Base-by-base conservation (phyloP, 2,329 filamentous ascomycete genomes). In the Beauveria asiatica region DNA sequence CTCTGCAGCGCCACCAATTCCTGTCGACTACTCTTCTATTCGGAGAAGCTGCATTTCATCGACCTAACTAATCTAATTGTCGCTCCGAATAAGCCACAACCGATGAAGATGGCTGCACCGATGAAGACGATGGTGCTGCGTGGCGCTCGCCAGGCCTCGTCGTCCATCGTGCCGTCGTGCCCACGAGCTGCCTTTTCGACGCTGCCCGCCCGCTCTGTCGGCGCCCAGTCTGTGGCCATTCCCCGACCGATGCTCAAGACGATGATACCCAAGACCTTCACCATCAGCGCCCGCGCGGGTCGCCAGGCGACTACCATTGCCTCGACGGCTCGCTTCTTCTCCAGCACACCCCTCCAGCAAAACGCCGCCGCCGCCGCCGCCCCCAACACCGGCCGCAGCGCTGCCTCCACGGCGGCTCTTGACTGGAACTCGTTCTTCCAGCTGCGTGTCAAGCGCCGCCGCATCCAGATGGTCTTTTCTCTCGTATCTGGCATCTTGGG, bases 391-490 rank as follows among this genome's bases (percentile, higher is more conserved):
- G 63, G 73, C 19, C 63, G 69, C 56, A 66, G 69, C 37, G 67
- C 71, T 59, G 64, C 68, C 59, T 65, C 61, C 57, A 58, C 56
- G 55, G 67, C 73, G 41, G 69, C 73, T n/a, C 83, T 92, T 46
- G 84, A 91, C 75, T 97, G 93, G 93, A 88, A 97, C 77, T 86
- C 85, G 57, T 97, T 96, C 80, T 96, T 97, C 80, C 84, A 85
- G 71, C 86, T 97, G 62, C 91, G 93, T 69, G 89, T 91, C 68
- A 88, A 86, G 62, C 89, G 93, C 60, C 87, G 93, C 62, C 85
- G 89, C 68, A 89, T 92, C 78, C 91, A 93, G 71, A 83, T 96
- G 42, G 83, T 82, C 54, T 92, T 91, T 65, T 93, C 89, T 51
- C 79, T 91, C 57, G 72, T 84, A 39, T 84, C 83, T 39, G 86